phyloP scores from a whole-genome alignment of 768 basidiomycete species.

The Roridomyces roridus region DNA sequence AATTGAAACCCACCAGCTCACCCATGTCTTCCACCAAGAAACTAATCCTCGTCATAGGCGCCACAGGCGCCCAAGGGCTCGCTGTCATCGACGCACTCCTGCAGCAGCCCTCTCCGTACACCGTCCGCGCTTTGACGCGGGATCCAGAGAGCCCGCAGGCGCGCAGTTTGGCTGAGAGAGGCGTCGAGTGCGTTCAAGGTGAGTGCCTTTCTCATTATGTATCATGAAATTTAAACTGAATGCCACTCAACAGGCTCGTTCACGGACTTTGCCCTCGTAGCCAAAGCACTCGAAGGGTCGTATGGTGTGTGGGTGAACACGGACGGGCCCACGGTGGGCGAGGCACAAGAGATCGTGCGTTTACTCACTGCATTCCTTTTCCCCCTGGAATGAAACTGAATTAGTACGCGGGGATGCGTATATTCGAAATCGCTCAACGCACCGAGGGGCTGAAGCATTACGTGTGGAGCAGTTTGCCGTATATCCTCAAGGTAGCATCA shows the following conservation, averaged over 20 bases:
- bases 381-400: background rate
- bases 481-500: constrained; percentile 41
- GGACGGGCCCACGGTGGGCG: constrained; percentile 47
- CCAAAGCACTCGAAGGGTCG: constrained; percentile 37
- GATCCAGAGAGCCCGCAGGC: constrained; percentile 38
- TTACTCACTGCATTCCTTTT: background rate
- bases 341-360: constrained; percentile 40
- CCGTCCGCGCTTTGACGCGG: constrained; percentile 48
- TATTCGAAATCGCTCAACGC: constrained; percentile 46
- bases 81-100: constrained; percentile 45
- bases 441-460: constrained; percentile 40
- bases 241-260: constrained; percentile 45
- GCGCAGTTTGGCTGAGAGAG: constrained; percentile 37
- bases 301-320: constrained; percentile 48
- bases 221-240: background rate
- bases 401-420: constrained; percentile 40
- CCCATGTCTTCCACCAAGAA: no score
- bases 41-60: constrained; percentile 50
- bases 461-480: constrained; percentile 50
- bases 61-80: constrained; percentile 51
- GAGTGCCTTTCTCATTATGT: constrained; percentile 15
- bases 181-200: constrained; percentile 45
- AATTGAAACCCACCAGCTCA: no score
- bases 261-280: constrained; percentile 35
- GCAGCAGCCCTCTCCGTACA: constrained; percentile 42